Evolutionary conservation across 2,329 filamentous ascomycete genomes (phyloP), one percentile per base, ranked within the genome.

Genomic region (Nigrograna mackinnonii): DNA sequence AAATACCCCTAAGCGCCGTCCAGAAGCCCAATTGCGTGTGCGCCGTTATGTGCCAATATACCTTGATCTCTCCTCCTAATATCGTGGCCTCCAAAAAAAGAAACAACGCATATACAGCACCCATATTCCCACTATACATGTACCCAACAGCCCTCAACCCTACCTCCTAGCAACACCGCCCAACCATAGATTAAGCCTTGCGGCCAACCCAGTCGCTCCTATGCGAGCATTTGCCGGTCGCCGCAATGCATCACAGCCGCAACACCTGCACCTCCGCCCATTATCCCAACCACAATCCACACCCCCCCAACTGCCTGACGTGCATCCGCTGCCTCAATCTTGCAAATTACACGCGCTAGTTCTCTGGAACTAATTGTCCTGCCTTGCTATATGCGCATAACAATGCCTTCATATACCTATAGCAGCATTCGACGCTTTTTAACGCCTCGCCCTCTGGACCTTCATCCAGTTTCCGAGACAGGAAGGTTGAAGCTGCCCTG

Each of bases 381-480:
- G 26, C 40, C 48, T 35, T 47, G 43, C 44, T 46, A 52, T 51
- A 55, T 51, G 47, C 49, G 49, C 54, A 59, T 61, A 61, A 47
- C 49, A 43, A 43, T 22, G 24, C 32, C 34, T 38, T 43, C 22
- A 48, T 64, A 64, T 64, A 65, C 42, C 54, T 63, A 64, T 65
- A 64, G 49, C 61, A 51, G 60, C 41, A 36, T 48, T 63, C 60
- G 39, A 65, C 58, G 41, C 50, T 47, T 51, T 47, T 62, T 62
- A 62, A 43, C 46, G 18, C 22, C 22, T n/a, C 17, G 19, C n/a
- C 13, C 38, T 36, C 31, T 4, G 21, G n/a, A 20, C 7, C n/a
- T 9, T 12, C 7, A 34, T 42, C 37, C 44, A 53, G 47, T 50
- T 62, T 44, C 55, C 50, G 35, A 31, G 46, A 45, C 37, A 14